Percentiles rank a stretch among this genome's conserved stretches.
Evolutionary conservation across 352 stramenopile species (phyloP).

Genomic region (Plasmopara halstedii): DNA sequence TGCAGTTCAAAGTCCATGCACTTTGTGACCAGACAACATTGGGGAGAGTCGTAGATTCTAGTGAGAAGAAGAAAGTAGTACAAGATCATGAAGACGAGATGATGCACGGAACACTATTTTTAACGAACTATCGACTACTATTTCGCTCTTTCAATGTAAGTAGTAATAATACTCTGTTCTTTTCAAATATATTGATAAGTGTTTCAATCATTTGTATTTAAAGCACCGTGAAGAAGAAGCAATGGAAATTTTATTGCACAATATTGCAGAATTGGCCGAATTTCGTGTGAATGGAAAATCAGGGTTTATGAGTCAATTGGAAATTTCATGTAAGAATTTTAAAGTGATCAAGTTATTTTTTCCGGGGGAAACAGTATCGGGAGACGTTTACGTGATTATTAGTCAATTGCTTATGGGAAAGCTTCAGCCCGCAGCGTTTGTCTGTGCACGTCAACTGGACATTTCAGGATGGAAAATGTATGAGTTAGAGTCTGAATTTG

Average conservation of each 20-base stretch:
- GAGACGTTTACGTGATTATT: conserved; percentile 61
- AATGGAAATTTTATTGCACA: conserved; percentile 62
- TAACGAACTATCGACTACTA: conserved; percentile 63
- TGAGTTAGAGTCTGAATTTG: conserved; percentile 51
- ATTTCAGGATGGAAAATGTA: conserved; percentile 46
- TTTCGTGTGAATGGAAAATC: conserved; percentile 33
- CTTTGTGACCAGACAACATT: conserved; percentile 53
- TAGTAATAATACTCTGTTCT: neutral
- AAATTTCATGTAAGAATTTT: conserved; percentile 85
- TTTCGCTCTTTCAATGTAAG: conserved; percentile 67
- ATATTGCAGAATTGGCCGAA: conserved; percentile 71
- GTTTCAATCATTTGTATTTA: conserved; percentile 3
- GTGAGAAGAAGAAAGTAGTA: conserved; percentile 12
- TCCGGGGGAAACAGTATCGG: conserved; percentile 46
- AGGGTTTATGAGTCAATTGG: conserved; percentile 52
- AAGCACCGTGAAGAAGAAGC: conserved; percentile 34
- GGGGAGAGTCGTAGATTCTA: conserved; percentile 21
- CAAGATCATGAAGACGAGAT: conserved; percentile 12
- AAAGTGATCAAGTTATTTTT: conserved; percentile 76
- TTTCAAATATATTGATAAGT: neutral
- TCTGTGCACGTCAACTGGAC: conserved; percentile 31
- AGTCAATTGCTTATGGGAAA: conserved; percentile 48
- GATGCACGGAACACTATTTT: conserved; percentile 62
- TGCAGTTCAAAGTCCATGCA: conserved; percentile 69
- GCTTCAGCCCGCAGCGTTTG: conserved; percentile 46